phyloP scores from a whole-genome alignment of 345 rosid species.

The Euclidium syriacum region DNA sequence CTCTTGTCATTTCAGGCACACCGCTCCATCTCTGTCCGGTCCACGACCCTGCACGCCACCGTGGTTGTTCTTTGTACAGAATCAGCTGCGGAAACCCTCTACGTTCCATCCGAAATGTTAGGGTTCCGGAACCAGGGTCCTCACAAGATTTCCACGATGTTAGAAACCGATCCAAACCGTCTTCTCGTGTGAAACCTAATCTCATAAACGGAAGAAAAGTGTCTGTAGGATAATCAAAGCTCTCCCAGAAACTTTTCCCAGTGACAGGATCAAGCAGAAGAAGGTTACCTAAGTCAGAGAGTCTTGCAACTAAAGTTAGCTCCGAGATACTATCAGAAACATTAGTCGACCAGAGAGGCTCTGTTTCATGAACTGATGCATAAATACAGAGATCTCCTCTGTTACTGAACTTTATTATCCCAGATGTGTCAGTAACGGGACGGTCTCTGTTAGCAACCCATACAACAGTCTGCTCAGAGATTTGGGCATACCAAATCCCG shows the following conservation, averaged over 20 bases:
- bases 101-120: conserved; percentile 31
- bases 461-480: conserved; percentile 40
- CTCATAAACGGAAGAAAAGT: conserved; percentile 57
- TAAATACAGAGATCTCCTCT: conserved; percentile 20
- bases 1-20: conserved; percentile 45
- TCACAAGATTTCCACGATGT: conserved; percentile 47
- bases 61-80: conserved; percentile 31
- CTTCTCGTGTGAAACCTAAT: conserved; percentile 41
- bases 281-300: conserved; percentile 61
- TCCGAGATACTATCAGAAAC: not conserved
- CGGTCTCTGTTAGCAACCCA: conserved; percentile 72
- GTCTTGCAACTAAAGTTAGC: conserved; percentile 34
- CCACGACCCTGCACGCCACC: conserved; percentile 61
- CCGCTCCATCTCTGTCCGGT: conserved; percentile 61
- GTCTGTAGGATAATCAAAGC: conserved; percentile 64
- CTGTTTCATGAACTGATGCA: conserved; percentile 13
- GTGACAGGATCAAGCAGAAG: conserved; percentile 33
- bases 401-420: conserved; percentile 15
- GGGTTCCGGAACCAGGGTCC: conserved; percentile 48
- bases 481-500: conserved; percentile 65
- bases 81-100: conserved; percentile 42
- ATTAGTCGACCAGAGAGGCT: conserved; percentile 14
- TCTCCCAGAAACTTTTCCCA: conserved; percentile 47
- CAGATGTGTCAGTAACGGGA: conserved; percentile 6
- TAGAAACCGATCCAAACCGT: conserved; percentile 33